Evolutionary conservation across 768 basidiomycete genomes (phyloP).

Genomic region (Suillus occidentalis): DNA sequence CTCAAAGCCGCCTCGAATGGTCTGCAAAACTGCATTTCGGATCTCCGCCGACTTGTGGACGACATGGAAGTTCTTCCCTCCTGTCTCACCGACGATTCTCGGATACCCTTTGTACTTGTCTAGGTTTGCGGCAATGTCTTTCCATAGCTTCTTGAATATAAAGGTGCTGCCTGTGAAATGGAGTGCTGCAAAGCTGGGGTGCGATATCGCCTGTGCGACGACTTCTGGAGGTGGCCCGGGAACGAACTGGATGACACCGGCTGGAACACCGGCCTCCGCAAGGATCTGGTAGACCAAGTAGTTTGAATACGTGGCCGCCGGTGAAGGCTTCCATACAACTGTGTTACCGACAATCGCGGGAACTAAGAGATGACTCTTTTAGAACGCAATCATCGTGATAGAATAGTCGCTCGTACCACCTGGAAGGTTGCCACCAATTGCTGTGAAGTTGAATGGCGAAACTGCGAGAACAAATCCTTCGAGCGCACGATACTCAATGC

Average conservation of each 20-base stretch:
- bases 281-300: constrained; percentile 91
- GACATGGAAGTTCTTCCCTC: constrained; percentile 98
- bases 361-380: constrained; percentile 37
- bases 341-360: constrained; percentile 96
- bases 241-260: constrained; percentile 95
- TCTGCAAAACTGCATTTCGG: constrained; percentile 86
- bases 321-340: constrained; percentile 96
- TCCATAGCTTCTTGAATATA: constrained; percentile 96
- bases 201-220: constrained; percentile 79
- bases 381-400: not conserved
- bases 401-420: constrained; percentile 43
- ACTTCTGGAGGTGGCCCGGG: constrained; percentile 86
- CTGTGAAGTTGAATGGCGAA: constrained; percentile 98
- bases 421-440: constrained; percentile 94
- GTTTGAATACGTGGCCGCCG: constrained; percentile 92
- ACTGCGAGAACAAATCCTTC: constrained; percentile 98
- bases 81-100: constrained; percentile 96
- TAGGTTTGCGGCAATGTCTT: constrained; percentile 86
- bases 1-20: constrained; percentile 87
- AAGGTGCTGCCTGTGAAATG: constrained; percentile 97
- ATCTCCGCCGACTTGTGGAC: constrained; percentile 87
- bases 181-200: constrained; percentile 80
- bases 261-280: constrained; percentile 90
- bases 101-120: constrained; percentile 90
- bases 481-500: constrained; percentile 93